phyloP scores from a whole-genome alignment of 1,284 basidiomycete species.

The Pisolithus thermaeus region DNA sequence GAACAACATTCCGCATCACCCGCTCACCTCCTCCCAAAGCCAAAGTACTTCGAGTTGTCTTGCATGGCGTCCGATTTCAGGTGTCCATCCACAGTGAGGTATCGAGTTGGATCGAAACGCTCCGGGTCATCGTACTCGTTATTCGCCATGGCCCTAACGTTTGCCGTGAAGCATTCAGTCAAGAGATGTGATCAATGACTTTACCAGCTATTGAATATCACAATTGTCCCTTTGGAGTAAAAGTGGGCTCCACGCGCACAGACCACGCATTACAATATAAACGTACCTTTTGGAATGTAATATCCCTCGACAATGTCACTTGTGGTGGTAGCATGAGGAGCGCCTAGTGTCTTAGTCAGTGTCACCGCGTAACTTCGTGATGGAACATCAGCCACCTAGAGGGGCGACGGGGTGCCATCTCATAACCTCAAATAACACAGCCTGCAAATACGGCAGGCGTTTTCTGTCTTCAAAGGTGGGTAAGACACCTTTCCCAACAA shows the following conservation, averaged over 20 bases:
- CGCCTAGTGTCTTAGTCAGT: constrained; percentile 21
- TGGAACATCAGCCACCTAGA: constrained; percentile 23
- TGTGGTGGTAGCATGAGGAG: constrained; percentile 36
- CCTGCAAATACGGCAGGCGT: constrained; percentile 39
- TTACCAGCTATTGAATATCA: constrained; percentile 45
- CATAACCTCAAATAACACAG: constrained; percentile 45
- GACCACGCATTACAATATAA: background rate
- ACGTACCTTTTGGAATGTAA: constrained; percentile 36
- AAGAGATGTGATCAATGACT: background rate
- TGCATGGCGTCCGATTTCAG: background rate
- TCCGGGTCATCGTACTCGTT: constrained; percentile 20
- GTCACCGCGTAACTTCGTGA: background rate
- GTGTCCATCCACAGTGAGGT: constrained; percentile 1
- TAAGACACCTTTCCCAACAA: constrained; percentile 31
- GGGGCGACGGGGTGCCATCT: constrained; percentile 44
- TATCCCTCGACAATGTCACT: constrained; percentile 41
- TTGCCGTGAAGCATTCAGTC: background rate
- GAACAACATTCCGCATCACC: background rate
- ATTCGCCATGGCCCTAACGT: constrained; percentile 37
- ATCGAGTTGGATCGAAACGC: constrained; percentile 2
- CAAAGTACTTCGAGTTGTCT: background rate
- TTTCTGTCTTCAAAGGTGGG: constrained; percentile 37
- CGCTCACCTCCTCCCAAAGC: constrained; percentile 6
- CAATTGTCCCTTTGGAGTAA: constrained; percentile 22
- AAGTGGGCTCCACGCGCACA: background rate